Base-by-base conservation (phyloP, 768 basidiomycete species). In the Rhodotorula sphaerocarpa region DNA sequence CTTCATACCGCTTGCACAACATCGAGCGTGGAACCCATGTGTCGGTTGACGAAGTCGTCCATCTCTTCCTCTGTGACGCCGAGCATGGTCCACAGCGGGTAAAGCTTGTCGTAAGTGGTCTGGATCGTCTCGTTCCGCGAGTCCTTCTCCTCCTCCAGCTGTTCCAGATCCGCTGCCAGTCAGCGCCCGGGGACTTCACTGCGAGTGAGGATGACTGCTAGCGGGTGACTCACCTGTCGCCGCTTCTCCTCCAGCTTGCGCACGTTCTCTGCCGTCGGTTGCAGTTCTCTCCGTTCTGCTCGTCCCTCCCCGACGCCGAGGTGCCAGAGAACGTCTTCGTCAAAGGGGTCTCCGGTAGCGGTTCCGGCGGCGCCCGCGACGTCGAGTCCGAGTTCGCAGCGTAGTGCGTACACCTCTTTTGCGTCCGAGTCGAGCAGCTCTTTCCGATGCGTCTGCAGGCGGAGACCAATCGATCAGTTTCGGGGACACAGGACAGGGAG, bases 101-200 rank as follows among this genome's bases (percentile, higher is more conserved):
- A 92, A 2, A 99, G 80, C 66, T 90, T 84, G 74, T 97, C 90
- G 72, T 91, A 99, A 79, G 96, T 86, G 0, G 84, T 81, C 74
- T 99, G 93, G 34, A 99, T 96, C 67, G 85, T 83, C 1, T 82
- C 77, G 71, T 93, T 90, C 18, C 91, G 81, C 34, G 81, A 77
- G 42, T 81, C 80, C 75, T 90, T 90, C 54, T 83, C 78, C 20
- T 86, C 84, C 61, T 85, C 83, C 58, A 95, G 80, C 54, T 78
- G 63, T 15, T 10, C n/a, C 18, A 31, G 25, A 18, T 15, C 9
- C 16, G 30, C 33, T 25, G 30, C 6, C 16, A 10, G 47, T 50
- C 50, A 50, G 36, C 16, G 31, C 41, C 5, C 33, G 4, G 33
- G 2, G 33, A n/a, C n/a, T n/a, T 0, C 25, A 20, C 5, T 21